A percentile compares a stretch with the other conserved stretches of the same genome.
phyloP scores from a whole-genome alignment of 345 rosid species.

The Durio zibethinus region DNA sequence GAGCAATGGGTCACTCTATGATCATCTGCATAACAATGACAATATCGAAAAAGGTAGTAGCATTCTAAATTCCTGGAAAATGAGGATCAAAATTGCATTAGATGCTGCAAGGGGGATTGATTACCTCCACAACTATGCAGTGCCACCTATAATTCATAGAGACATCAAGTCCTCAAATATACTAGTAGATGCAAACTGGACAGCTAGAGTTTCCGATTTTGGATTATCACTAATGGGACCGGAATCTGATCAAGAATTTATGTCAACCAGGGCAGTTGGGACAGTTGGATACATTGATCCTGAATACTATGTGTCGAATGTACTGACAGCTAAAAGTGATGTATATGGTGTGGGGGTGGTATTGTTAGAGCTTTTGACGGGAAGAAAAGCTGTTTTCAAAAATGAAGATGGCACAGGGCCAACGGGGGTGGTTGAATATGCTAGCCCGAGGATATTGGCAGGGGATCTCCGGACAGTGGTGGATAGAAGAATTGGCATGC shows the following conservation, averaged over 20 bases:
- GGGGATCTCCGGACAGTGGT: conserved; percentile 35
- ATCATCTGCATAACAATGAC: conserved; percentile 43
- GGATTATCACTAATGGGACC: conserved; percentile 58
- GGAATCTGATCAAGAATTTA: conserved; percentile 32
- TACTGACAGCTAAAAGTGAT: conserved; percentile 52
- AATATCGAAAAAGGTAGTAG: conserved; percentile 21
- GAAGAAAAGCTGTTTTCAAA: conserved; percentile 49
- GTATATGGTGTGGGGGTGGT: conserved; percentile 67
- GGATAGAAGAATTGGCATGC: conserved; percentile 41
- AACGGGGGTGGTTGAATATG: conserved; percentile 42
- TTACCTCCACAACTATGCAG: conserved; percentile 61
- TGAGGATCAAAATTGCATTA: conserved; percentile 56
- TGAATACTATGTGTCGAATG: conserved; percentile 51
- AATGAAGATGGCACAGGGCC: conserved; percentile 30
- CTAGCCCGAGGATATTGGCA: conserved; percentile 28
- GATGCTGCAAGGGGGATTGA: conserved; percentile 64
- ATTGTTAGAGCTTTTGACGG: conserved; percentile 53
- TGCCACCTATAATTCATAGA: conserved; percentile 64
- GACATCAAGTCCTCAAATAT: conserved; percentile 76
- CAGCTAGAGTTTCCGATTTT: conserved; percentile 58
- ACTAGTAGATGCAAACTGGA: conserved; percentile 49
- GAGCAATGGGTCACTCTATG: conserved; percentile 55
- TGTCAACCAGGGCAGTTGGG: conserved; percentile 49
- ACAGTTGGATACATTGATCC: conserved; percentile 77
- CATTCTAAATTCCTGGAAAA: conserved; percentile 55